Base-by-base conservation (phyloP, 768 basidiomycete species). In the Collybia nuda region DNA sequence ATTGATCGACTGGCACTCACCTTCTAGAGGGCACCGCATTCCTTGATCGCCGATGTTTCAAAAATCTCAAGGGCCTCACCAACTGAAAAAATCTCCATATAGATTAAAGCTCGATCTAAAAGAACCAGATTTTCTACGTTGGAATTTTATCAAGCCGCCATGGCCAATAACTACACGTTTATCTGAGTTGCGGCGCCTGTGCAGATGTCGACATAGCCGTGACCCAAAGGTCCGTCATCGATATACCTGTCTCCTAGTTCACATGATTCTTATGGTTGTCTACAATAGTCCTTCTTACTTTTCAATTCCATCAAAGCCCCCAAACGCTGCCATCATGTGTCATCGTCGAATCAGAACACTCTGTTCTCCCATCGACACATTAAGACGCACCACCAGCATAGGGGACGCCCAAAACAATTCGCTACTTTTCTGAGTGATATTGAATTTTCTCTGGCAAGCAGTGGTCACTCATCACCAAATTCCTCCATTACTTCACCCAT, bases 391-490 rank as follows among this genome's bases (percentile, higher is more conserved):
- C 40, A 32, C 21, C 47, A 39, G 26, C 17, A 48, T 42, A 23
- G 50, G 17, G 29, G 56, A 18, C 26, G 26, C 38, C 36, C 32
- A 48, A 50, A 44, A 43, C 36, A 43, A 36, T 21, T 48, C 7
- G 43, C 14, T 43, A 35, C 35, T 6, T 15, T 23, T 24, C 23
- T 18, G 17, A 29, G 19, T 1, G 37, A 18, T 19, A 29, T 40
- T 8, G 26, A 23, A n/a, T 29, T 56, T 28, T 41, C 37, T 18
- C 12, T 42, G 23, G 43, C 50, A 47, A 51, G 54, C 55, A 79
- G 77, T 56, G 74, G 75, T 45, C 68, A 74, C 43, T 76, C 80
- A n/a, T 75, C 79, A 18, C 75, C 81, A 18, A 73, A 74, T 39
- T 75, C 77, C 32, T 73, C 77, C 15, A 67, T 62, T 47, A 61